phyloP scores from a whole-genome alignment of 441 rosid species.

The Manihot esculenta region DNA sequence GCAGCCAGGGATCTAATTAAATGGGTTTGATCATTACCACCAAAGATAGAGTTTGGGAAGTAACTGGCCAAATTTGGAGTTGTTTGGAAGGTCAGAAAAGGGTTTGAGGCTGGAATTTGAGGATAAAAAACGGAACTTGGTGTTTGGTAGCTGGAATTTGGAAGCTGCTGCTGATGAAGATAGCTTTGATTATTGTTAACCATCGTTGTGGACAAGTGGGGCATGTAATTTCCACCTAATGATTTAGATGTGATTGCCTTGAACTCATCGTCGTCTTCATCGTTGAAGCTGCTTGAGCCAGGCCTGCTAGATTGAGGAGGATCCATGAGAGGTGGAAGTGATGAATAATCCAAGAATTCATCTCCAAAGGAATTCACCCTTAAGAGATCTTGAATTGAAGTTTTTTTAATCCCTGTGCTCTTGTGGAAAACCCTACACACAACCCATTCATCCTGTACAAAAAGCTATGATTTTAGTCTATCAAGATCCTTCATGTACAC shows the following conservation, averaged over 20 bases:
- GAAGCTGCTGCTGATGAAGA: slow-evolving; percentile 13
- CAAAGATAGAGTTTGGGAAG: slow-evolving; percentile 23
- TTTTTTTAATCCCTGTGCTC: slow-evolving; percentile 54
- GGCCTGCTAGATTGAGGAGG: slow-evolving; percentile 37
- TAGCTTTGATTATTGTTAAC: slow-evolving; percentile 17
- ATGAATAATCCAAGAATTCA: slow-evolving; percentile 50
- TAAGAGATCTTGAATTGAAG: slow-evolving; percentile 40
- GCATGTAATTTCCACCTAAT: slow-evolving; percentile 20
- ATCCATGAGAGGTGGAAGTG: slow-evolving; percentile 80
- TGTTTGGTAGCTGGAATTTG: slow-evolving; percentile 24
- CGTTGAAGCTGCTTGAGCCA: slow-evolving; percentile 32
- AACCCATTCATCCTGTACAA: slow-evolving; percentile 91
- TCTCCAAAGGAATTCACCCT: slow-evolving; percentile 58
- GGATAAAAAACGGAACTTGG: slow-evolving; percentile 28
- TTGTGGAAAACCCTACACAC: slow-evolving; percentile 96
- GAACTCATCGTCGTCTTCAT: slow-evolving; percentile 29
- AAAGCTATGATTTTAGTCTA: slow-evolving; percentile 2
- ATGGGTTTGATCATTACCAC: slow-evolving; percentile 21
- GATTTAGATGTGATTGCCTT: slow-evolving; percentile 30
- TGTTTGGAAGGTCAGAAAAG: slow-evolving; percentile 35
- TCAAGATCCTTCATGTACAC: slow-evolving; percentile 32
- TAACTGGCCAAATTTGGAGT: slow-evolving; percentile 18
- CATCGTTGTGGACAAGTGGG: slow-evolving; percentile 13
- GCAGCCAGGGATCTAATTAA: slow-evolving; percentile 21
- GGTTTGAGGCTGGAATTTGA: slow-evolving; percentile 32